Base-by-base conservation (phyloP, 2,329 filamentous ascomycete species). In the Lachnellula occidentalis region DNA sequence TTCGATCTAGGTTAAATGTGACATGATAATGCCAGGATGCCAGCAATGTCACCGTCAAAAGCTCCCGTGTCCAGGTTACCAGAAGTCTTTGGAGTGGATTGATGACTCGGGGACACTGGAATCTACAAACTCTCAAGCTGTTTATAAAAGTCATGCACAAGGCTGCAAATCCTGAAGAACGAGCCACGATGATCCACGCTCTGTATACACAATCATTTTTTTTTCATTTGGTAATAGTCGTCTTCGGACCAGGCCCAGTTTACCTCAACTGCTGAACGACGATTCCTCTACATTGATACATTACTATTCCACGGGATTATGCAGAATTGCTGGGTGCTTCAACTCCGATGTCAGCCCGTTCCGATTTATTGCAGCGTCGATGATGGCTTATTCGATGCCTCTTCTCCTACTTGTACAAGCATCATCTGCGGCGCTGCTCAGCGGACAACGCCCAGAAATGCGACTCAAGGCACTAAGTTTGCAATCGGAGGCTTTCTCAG, bases 321-420 rank as follows among this genome's bases (percentile, higher is more conserved):
- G 54, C 41, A 52, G 50, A 27, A 56, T 56, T 37, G 54, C 54
- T 3, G 54, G 54, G n/a, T 56, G 54, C 15, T 56, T 56, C 34
- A 50, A 56, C 41, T 56, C 54, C 11, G 37, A 31, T 7, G n/a
- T 53, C 21, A 56, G 36, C 31, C 54, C 54, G 6, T 56, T 56
- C 34, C 49, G 54, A 17, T 49, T n/a, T n/a, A 24, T 56, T 12
- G 34, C 54, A 11, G 34, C 54, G 14, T 8, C 54, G 7, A 56
- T 56, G 54, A 56, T 56, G 49, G 9, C 37, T 19, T 39, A 56
- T 41, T 56, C 54, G n/a, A 34, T 37, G 21, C 54, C 54, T 34
- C 50, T 56, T 9, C 48, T 34, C 27, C 45, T 56, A 4, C 50
- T 56, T 17, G 17, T 56, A 12, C 54, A 56, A 56, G 54, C 54